phyloP scores from a whole-genome alignment of 2,329 filamentous ascomycete species.

The Orbilia oligospora region DNA sequence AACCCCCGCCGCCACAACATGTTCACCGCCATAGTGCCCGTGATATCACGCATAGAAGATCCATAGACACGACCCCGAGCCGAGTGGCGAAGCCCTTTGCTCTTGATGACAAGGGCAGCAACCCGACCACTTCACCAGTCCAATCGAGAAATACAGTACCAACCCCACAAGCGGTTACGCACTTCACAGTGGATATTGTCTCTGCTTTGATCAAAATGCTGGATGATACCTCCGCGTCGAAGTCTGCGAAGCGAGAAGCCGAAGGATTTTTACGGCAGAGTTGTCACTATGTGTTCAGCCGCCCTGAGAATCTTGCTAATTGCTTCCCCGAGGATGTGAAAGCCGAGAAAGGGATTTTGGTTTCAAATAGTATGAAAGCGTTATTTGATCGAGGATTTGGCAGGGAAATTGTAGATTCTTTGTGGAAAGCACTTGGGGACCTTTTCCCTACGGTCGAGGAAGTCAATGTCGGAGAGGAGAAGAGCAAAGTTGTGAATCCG shows the following conservation, averaged over 20 bases:
- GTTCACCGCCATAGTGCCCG: slow-evolving; percentile 48
- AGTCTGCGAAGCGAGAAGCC: slow-evolving; percentile 68
- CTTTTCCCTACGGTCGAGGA: slow-evolving; percentile 69
- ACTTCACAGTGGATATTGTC: slow-evolving; percentile 72
- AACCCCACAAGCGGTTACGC: slow-evolving; percentile 72
- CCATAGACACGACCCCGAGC: slow-evolving; percentile 62
- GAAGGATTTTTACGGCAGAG: slow-evolving; percentile 76
- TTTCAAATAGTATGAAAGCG: slow-evolving; percentile 61
- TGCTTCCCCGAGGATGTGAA: slow-evolving; percentile 76
- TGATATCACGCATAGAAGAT: slow-evolving; percentile 62
- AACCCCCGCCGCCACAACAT: slow-evolving; percentile 37
- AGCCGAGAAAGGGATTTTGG: slow-evolving; percentile 70
- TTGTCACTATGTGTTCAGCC: slow-evolving; percentile 75
- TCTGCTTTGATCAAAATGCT: slow-evolving; percentile 67
- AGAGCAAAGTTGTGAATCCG: slow-evolving; percentile 63
- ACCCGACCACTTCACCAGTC: slow-evolving; percentile 58
- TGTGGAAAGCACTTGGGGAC: slow-evolving; percentile 75
- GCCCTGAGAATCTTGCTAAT: slow-evolving; percentile 72
- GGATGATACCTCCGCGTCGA: slow-evolving; percentile 57
- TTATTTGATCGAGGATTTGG: slow-evolving; percentile 66
- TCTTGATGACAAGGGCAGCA: slow-evolving; percentile 24
- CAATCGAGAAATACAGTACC: slow-evolving; percentile 67
- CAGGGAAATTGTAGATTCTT: slow-evolving; percentile 75
- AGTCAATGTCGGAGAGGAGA: slow-evolving; percentile 17
- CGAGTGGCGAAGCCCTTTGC: slow-evolving; percentile 60